phyloP scores from a whole-genome alignment of 1,139 yeast genomes.

The Yarrowia galli region DNA sequence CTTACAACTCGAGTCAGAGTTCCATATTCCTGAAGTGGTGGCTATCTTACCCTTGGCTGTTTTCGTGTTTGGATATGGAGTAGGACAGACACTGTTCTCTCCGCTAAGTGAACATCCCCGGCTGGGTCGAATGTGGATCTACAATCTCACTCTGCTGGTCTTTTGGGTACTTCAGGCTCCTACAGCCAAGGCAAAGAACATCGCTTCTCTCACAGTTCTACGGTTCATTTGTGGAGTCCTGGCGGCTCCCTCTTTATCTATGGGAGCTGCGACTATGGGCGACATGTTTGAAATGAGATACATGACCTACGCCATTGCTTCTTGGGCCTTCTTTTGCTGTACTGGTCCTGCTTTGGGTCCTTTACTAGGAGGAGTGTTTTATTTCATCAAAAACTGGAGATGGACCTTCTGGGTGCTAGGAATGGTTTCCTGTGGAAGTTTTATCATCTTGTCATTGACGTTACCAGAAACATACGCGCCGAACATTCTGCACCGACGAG shows the following conservation, averaged over 20 bases:
- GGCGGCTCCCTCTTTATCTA: slow-evolving; percentile 84
- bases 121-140: slow-evolving; percentile 63
- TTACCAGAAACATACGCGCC: slow-evolving; percentile 46
- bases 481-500: slow-evolving; percentile 43
- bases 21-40: slow-evolving; percentile 55
- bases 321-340: slow-evolving; percentile 62
- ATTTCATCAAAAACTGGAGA: slow-evolving; percentile 46
- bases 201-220: slow-evolving; percentile 60
- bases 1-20: slow-evolving; percentile 55
- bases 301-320: slow-evolving; percentile 53
- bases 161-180: slow-evolving; percentile 65
- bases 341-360: slow-evolving; percentile 74
- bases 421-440: slow-evolving; percentile 66
- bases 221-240: slow-evolving; percentile 82
- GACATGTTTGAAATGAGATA: slow-evolving; percentile 54
- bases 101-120: slow-evolving; percentile 62
- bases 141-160: slow-evolving; percentile 59
- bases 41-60: slow-evolving; percentile 62
- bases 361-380: slow-evolving; percentile 65
- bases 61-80: slow-evolving; percentile 65
- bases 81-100: slow-evolving; percentile 62
- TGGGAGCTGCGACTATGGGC: slow-evolving; percentile 85
- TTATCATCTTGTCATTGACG: slow-evolving; percentile 43
- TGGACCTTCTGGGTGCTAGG: slow-evolving; percentile 82
- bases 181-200: slow-evolving; percentile 57